A percentile compares a stretch with the other conserved stretches of the same genome.
Conservation (phyloP, 176 grass and related monocot species). For the Eleusine coracana region DNA sequence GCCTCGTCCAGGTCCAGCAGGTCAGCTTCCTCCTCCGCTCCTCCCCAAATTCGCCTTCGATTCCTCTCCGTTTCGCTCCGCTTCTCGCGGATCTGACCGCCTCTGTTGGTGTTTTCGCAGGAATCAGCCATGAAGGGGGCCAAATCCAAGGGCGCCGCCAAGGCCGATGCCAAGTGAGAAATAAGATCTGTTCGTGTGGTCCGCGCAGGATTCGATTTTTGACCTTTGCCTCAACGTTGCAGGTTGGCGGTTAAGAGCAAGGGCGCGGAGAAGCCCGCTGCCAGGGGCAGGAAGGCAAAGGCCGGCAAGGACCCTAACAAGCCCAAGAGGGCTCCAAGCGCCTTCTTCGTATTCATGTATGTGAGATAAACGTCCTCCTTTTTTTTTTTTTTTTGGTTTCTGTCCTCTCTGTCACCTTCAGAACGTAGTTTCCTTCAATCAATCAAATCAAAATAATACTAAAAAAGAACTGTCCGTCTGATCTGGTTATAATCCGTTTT, state of each 20-base stretch:
- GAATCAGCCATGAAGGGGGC: constrained; percentile 73
- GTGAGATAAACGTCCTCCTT: constrained; percentile 10
- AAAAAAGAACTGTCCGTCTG: too few relatives aligned
- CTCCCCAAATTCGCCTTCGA: not conserved
- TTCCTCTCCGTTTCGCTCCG: not conserved
- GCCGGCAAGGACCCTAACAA: constrained; percentile 88
- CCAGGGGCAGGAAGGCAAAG: constrained; percentile 61
- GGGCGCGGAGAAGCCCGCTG: constrained; percentile 54
- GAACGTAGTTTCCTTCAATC: too few relatives aligned
- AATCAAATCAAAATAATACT: too few relatives aligned
- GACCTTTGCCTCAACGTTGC: not conserved
- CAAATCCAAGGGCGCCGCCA: constrained; percentile 68
- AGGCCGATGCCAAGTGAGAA: constrained; percentile 68
- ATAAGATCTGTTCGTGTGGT: not conserved
- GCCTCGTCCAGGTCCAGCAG: not conserved
- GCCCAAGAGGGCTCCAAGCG: constrained; percentile 83
- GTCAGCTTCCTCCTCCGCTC: not conserved
- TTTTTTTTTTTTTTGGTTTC: not conserved
- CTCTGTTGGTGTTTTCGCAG: not conserved
- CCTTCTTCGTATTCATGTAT: constrained; percentile 99
- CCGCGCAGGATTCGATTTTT: not conserved
- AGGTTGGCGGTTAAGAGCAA: constrained; percentile 82
- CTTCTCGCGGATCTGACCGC: constrained; percentile 45
- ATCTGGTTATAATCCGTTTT: not conserved
- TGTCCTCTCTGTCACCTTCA: too few relatives aligned